A percentile compares a stretch with the other conserved stretches of the same genome.
These are phyloP conservation scores for Telfairia occidentalis DNA, from an alignment of 331 rosid genomes.

Conservation along the genomic window DNA sequence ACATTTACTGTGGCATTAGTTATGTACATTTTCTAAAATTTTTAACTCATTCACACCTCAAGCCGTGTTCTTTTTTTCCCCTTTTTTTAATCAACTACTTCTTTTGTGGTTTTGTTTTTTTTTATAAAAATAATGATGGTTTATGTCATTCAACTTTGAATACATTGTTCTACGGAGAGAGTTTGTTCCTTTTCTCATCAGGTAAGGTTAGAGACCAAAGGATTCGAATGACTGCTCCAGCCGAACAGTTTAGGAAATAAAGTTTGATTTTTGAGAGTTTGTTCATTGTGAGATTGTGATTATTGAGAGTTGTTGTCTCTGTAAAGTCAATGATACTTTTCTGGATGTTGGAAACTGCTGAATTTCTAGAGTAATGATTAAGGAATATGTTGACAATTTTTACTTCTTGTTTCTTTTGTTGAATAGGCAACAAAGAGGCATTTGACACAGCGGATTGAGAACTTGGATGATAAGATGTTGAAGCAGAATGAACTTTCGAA, in stretches of 20 bases:
- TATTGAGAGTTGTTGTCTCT: background rate
- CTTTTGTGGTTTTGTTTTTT: background rate
- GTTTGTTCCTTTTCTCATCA: background rate
- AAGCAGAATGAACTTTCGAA: constrained; percentile 64
- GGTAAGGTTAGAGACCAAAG: background rate
- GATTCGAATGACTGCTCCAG: background rate
- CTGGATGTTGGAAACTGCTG: background rate
- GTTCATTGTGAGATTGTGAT: background rate
- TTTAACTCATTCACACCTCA: background rate
- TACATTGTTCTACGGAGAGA: background rate
- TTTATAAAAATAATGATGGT: background rate
- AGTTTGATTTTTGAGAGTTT: background rate
- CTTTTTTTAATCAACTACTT: background rate
- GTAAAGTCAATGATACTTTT: background rate
- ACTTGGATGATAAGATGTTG: constrained; percentile 75
- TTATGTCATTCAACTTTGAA: background rate
- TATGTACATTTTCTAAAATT: background rate
- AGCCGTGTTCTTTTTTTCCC: background rate
- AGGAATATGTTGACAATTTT: background rate
- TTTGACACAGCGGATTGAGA: constrained; percentile 79
- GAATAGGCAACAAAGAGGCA: constrained; percentile 83
- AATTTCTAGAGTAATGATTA: background rate
- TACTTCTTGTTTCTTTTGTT: constrained; percentile 9
- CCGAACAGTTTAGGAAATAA: background rate
- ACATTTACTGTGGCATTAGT: background rate